Evolutionary conservation across 805 yeast genomes (phyloP).

Genomic region (Pichia nanzhaoensis): DNA sequence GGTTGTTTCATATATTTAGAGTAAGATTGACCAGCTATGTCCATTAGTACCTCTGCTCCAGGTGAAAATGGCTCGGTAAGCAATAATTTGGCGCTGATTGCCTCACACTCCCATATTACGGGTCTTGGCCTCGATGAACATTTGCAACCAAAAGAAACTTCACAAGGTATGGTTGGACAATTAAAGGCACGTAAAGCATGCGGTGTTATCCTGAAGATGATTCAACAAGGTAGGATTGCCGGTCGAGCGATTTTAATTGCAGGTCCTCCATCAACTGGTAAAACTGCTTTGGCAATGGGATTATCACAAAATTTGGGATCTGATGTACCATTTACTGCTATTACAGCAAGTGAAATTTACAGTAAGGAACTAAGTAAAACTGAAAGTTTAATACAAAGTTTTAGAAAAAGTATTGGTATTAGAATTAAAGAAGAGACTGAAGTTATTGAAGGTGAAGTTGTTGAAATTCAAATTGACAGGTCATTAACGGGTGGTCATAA

Average conservation of each 20-base stretch:
- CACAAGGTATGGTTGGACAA: slow-evolving; percentile 87
- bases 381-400: slow-evolving; percentile 92
- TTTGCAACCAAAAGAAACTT: slow-evolving; percentile 75
- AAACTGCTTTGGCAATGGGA: slow-evolving; percentile 94
- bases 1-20: no score
- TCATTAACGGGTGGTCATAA: slow-evolving; percentile 84
- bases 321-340: slow-evolving; percentile 95
- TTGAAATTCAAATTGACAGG: slow-evolving; percentile 91
- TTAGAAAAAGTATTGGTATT: slow-evolving; percentile 92
- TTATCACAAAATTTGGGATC: slow-evolving; percentile 95
- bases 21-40: slow-evolving; percentile 6
- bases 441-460: slow-evolving; percentile 97
- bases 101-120: slow-evolving; percentile 95
- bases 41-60: slow-evolving; percentile 11
- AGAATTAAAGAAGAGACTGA: slow-evolving; percentile 96
- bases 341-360: slow-evolving; percentile 90
- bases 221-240: slow-evolving; percentile 85
- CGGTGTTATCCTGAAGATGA: slow-evolving; percentile 89
- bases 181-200: slow-evolving; percentile 79
- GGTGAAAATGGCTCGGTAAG: neutral
- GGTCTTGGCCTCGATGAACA: slow-evolving; percentile 91
- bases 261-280: slow-evolving; percentile 98
- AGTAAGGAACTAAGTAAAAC: slow-evolving; percentile 97
- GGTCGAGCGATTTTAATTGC: slow-evolving; percentile 95
- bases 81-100: slow-evolving; percentile 33